Evolutionary conservation across 805 yeast species (phyloP), one percentile per base, ranked within the genome.

Genomic region (Kluyveromyces aestuarii): DNA sequence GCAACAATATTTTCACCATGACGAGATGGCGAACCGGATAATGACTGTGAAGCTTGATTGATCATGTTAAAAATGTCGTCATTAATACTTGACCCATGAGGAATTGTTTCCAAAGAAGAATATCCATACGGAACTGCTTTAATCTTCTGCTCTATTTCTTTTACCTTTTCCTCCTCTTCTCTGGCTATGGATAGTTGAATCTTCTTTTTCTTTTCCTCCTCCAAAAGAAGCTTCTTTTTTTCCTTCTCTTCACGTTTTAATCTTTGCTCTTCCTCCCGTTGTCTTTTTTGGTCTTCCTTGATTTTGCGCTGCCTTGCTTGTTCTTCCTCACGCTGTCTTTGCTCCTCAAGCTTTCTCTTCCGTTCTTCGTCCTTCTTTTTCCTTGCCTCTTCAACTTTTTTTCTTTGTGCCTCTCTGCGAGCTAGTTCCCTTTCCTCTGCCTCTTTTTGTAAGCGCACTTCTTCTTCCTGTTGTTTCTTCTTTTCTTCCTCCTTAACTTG

Each of bases 401-500:
- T 64, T 60, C 61, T 55, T 54, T 59, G 67, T 46, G 55, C 66
- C 44, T 64, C 72, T 56, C 68, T 69, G 67, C 63, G 69, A 57
- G 62, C 72, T 68, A 39, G 61, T 69, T 61, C 74, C 68, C 62
- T 72, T 66, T 57, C 67, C 66, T 54, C 71, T 59, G 60, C 75
- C 66, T 63, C 65, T 45, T 56, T 58, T 44, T 56, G 58, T 4
- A 76, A 73, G 52, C 78, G 79, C 54, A 76, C 81, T 49, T 67
- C 69, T 49, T 78, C 81, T 46, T 74, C 80, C 55, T 80, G 84
- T 51, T 76, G 79, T 55, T 69, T 73, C 48, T 70, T 71, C 44
- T 72, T 69, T 55, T 79, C 86, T 53, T 80, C 85, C 57, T 81
- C 87, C 51, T 77, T 79, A 0, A 82, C 83, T 25, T 72, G 65